Percentiles rank a stretch among this genome's conserved stretches.
phyloP scores from a whole-genome alignment of 768 basidiomycete species.

The Saitozyma podzolica region DNA sequence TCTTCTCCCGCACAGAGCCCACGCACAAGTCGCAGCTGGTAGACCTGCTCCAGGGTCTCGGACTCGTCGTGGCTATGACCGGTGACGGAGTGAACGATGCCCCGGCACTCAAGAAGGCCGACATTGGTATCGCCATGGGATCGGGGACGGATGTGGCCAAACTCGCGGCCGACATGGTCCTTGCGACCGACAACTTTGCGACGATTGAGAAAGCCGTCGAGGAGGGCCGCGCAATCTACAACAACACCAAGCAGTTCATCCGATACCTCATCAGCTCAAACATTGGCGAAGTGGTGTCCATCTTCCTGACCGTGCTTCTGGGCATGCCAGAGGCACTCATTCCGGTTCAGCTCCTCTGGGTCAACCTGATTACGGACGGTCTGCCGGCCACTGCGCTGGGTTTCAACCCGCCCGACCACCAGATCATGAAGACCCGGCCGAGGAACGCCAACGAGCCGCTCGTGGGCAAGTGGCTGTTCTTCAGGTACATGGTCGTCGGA shows the following conservation, averaged over 20 bases:
- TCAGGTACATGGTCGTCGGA: constrained; percentile 91
- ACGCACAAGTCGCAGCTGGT: constrained; percentile 93
- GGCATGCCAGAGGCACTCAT: constrained; percentile 99
- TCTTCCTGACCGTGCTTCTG: constrained; percentile 93
- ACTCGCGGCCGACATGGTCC: constrained; percentile 94
- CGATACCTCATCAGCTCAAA: constrained; percentile 96
- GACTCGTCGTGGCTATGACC: constrained; percentile 89
- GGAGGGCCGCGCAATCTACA: constrained; percentile 95
- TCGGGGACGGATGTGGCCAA: constrained; percentile 98
- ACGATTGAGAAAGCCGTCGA: constrained; percentile 96
- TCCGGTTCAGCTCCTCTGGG: constrained; percentile 96
- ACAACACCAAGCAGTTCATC: constrained; percentile 99
- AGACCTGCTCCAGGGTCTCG: constrained; percentile 85
- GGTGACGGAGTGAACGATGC: constrained; percentile 99
- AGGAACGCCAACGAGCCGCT: constrained; percentile 86
- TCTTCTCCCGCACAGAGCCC: constrained; percentile 94
- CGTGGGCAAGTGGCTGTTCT: constrained; percentile 88
- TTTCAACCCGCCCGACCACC: constrained; percentile 93
- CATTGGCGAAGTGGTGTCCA: constrained; percentile 91
- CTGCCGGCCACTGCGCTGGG: constrained; percentile 95
- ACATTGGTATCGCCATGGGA: constrained; percentile 98
- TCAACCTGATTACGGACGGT: constrained; percentile 93
- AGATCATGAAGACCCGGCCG: constrained; percentile 92
- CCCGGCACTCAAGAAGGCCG: constrained; percentile 92
- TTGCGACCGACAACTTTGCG: constrained; percentile 78